Base-by-base conservation (phyloP, 2,329 filamentous ascomycete genomes). In the Xylariaceae sp. region DNA sequence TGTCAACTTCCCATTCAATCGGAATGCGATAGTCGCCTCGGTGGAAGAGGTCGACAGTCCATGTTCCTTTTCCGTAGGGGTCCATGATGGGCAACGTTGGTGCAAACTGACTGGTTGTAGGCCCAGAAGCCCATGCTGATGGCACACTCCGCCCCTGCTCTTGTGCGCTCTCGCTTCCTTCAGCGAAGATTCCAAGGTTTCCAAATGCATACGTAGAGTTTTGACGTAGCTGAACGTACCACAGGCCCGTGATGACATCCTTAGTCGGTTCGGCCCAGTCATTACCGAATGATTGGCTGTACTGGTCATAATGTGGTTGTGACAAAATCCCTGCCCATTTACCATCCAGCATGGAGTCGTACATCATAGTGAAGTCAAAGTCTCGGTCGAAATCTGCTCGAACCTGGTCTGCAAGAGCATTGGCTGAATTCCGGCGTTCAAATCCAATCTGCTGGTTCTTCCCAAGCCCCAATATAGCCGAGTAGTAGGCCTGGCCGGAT, bases 301-400 rank as follows among this genome's bases (percentile, higher is more conserved):
- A 68, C 42, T 58, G 63, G 50, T 67, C 69, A 30, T 74, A 75
- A 57, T 77, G 75, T 0, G 73, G 67, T 57, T 77, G 81, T 32
- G 77, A 72, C 61, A 84, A 70, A 52, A 85, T 81, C 58, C 82
- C 73, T 57, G 77, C 77, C 81, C 81, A 83, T 60, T 84, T 84
- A 0, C 81, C 79, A 45, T 70, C 67, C 0, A 81, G 62, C 67
- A 83, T 67, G 3, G 68, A 59, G 63, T 85, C 77, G 58, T 81
- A 85, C 43, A 77, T 69, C 43, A 79, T 72, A 0, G 76, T 77
- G 0, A 84, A 67, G 3, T 72, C 69, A 50, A 75, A 76, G 54
- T 85, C 82, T 1, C 74, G 70, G 1, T 80, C 74, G 44, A 85
- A 84, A 0, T 76, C 67, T 9, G 73, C 68, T 1, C 82, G 69